Conservation (phyloP, 2,329 filamentous ascomycete genomes). For the Plectosphaerella sp. region DNA sequence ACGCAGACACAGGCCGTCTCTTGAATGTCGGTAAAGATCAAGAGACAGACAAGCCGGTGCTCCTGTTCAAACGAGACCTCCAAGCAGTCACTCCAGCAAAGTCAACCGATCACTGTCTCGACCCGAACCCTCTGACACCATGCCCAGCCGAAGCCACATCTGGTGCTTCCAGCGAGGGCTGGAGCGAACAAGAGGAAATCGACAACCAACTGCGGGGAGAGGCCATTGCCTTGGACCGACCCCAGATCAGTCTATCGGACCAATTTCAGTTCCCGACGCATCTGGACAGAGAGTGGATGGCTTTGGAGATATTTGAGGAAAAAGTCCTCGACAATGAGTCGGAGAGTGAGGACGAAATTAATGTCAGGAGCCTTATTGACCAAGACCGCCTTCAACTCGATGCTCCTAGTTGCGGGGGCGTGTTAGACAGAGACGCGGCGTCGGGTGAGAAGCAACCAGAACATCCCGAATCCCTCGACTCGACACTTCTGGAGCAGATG, state of each 20-base stretch:
- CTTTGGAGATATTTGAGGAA: conserved; percentile 77
- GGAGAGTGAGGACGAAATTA: conserved; percentile 35
- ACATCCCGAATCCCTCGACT: conserved; percentile 1
- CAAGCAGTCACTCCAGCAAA: conserved; percentile 56
- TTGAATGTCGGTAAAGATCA: conserved; percentile 64
- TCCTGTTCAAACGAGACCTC: conserved; percentile 69
- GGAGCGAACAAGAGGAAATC: conserved; percentile 36
- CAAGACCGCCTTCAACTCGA: background rate
- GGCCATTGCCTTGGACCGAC: conserved; percentile 15
- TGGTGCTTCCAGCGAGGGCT: background rate
- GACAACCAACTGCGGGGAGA: conserved; percentile 40
- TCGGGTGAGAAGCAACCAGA: background rate
- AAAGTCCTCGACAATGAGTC: conserved; percentile 35
- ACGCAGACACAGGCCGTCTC: conserved; percentile 85
- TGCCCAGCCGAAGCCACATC: no score
- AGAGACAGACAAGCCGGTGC: conserved; percentile 66
- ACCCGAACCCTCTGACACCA: background rate
- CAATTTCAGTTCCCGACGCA: conserved; percentile 56
- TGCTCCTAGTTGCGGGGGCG: background rate
- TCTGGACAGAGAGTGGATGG: conserved; percentile 86
- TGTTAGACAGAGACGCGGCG: no score
- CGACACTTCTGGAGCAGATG: background rate
- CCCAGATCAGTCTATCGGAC: background rate
- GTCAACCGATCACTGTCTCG: conserved; percentile 6
- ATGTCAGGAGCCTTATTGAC: conserved; percentile 10